Percentiles rank a stretch among this genome's conserved stretches.
These are phyloP conservation scores for Gynandropsis gynandra DNA, from an alignment of 345 rosid species.

Conservation along the genomic window DNA sequence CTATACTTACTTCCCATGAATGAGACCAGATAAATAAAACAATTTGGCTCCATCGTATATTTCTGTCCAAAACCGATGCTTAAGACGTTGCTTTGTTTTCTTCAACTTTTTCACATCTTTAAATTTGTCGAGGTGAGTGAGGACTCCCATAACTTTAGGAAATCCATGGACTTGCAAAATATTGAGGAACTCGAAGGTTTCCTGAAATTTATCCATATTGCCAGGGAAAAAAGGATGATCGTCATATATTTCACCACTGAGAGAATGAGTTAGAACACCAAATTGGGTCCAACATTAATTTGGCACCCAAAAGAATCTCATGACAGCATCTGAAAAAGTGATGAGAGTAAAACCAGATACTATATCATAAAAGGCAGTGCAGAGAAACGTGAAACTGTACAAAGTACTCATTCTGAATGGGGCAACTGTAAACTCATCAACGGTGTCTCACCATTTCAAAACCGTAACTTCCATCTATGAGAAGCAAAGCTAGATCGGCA, in stretches of 20 bases:
- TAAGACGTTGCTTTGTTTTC: slow-evolving; percentile 83
- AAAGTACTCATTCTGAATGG: background rate
- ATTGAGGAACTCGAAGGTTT: slow-evolving; percentile 92
- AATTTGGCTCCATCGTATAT: slow-evolving; percentile 81
- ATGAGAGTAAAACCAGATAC: slow-evolving; percentile 2
- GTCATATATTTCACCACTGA: background rate
- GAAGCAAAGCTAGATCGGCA: slow-evolving; percentile 87
- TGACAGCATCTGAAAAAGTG: background rate
- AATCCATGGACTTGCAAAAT: slow-evolving; percentile 94
- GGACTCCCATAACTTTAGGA: slow-evolving; percentile 92
- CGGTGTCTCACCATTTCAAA: slow-evolving; percentile 76
- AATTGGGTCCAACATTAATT: background rate
- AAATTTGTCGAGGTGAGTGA: slow-evolving; percentile 92
- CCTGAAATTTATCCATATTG: slow-evolving; percentile 40
- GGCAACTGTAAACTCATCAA: background rate
- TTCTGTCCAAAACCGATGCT: slow-evolving; percentile 98
- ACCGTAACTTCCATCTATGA: slow-evolving; percentile 92
- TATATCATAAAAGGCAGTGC: background rate
- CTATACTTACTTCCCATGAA: slow-evolving; percentile 74
- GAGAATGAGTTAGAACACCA: background rate
- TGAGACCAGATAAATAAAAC: slow-evolving; percentile 83
- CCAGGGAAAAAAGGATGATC: background rate
- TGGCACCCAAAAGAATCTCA: background rate
- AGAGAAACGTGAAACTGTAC: background rate
- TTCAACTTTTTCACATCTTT: slow-evolving; percentile 80